phyloP scores from a whole-genome alignment of 768 basidiomycete species.

The Lentinula sp. region DNA sequence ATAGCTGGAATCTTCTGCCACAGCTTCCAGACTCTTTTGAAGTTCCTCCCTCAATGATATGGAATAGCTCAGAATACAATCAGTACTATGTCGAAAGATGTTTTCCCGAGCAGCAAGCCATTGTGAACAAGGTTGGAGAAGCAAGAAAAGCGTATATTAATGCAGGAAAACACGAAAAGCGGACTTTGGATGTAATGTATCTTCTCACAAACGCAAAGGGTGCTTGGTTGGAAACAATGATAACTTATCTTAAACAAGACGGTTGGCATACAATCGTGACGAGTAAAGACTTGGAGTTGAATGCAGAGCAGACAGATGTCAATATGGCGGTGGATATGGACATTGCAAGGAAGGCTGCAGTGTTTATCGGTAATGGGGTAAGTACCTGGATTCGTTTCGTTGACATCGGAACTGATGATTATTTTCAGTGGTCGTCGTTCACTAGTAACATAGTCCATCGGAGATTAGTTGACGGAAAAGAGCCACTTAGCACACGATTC shows the following conservation, averaged over 20 bases:
- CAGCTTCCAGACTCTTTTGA: conserved; percentile 38
- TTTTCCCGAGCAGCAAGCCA: conserved; percentile 32
- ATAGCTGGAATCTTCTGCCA: conserved; percentile 41
- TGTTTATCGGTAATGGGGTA: conserved; percentile 30
- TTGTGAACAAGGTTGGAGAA: conserved; percentile 32
- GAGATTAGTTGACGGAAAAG: conserved; percentile 36
- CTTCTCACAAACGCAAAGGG: conserved; percentile 45
- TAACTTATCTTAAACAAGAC: conserved; percentile 26
- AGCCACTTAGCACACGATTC: conserved; percentile 37
- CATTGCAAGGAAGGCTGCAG: conserved; percentile 20
- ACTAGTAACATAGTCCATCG: conserved; percentile 44
- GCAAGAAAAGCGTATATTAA: conserved; percentile 28
- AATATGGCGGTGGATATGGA: conserved; percentile 23
- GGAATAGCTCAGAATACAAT: conserved; percentile 28
- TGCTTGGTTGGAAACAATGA: conserved; percentile 37
- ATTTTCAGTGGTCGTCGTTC: conserved; percentile 40
- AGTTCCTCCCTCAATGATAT: conserved; percentile 21
- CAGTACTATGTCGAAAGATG: conserved; percentile 37
- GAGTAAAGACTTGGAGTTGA: conserved; percentile 27
- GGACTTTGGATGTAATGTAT: conserved; percentile 35
- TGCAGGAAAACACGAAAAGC: conserved; percentile 14
- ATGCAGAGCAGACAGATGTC: conserved; percentile 16
- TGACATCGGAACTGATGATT: conserved; percentile 22
- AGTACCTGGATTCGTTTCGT: not conserved
- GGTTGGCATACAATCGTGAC: conserved; percentile 42